Evolutionary conservation across 2,329 filamentous ascomycete genomes (phyloP), one percentile per base, ranked within the genome.

Genomic region (Cladosporium sp.): DNA sequence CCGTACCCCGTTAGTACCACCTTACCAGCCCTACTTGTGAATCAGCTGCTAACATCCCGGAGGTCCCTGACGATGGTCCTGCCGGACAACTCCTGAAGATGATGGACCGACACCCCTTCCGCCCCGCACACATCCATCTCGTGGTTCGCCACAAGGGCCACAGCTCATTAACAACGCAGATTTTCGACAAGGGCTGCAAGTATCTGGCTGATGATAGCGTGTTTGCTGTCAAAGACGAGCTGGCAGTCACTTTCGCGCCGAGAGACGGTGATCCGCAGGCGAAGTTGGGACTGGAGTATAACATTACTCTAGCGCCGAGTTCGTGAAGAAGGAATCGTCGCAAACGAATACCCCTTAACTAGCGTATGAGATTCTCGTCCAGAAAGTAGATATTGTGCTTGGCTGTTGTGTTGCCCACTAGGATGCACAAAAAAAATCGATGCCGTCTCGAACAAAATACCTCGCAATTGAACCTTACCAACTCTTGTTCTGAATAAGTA

Each of bases 81-180:
- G 85, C 83, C 2, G 86, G 87, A 3, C 84, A 84, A 70, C 72
- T 89, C 3, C 73, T 89, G 46, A 72, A 85, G 63, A 71, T 87
- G 14, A 77, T 89, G 71, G 87, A 89, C 67, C 79, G 87, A 67
- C 86, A 89, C 76, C 85, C 86, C 2, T 85, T 82, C 71, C 76
- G 87, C 34, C 87, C 87, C n/a, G 87, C 86, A 48, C 87, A 89
- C 71, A 89, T 89, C 66, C 87, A 89, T 46, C 67, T 67, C 64
- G 66, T 85, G 81, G 79, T 64, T 75, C 81, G 83, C 25, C 30
- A 81, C 82, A 14, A 81, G 84, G 85, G 84, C 8, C 88, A 89
- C 80, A 89, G 87, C 72, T 82, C 88, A 0, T 83, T 96, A 57
- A 90, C 89, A 0, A 92, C 91, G 1, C 91, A 95, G 76, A 88